Evolutionary conservation across 805 yeast genomes (phyloP).

Genomic region (Candida yuanshanica): DNA sequence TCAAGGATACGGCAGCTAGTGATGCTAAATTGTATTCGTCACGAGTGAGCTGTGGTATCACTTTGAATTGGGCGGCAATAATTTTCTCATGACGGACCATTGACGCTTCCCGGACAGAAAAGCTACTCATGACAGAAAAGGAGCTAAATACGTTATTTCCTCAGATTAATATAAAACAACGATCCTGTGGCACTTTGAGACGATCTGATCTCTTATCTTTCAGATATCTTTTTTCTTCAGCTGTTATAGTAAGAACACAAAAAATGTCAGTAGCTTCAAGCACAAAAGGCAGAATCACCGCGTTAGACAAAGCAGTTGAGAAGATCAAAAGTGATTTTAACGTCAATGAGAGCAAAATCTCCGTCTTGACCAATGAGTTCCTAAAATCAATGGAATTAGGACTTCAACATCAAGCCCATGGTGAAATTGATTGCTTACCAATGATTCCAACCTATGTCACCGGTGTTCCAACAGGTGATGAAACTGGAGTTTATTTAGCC

Average conservation of each 20-base stretch:
- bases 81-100: no score
- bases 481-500: slow-evolving; percentile 76
- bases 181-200: no score
- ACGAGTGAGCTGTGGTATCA: no score
- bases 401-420: slow-evolving; percentile 33
- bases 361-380: slow-evolving; percentile 40
- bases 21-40: no score
- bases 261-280: not conserved
- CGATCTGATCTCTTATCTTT: no score
- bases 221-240: no score
- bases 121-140: no score
- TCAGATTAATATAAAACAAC: no score
- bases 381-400: slow-evolving; percentile 58
- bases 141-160: no score
- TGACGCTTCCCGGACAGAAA: no score
- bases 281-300: not conserved
- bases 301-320: slow-evolving; percentile 11
- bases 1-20: no score
- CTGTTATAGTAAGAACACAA: not conserved
- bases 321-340: slow-evolving; percentile 17
- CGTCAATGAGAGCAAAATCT: slow-evolving; percentile 12
- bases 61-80: no score
- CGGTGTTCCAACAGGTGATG: slow-evolving; percentile 77
- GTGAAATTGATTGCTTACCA: slow-evolving; percentile 49
- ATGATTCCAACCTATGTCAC: slow-evolving; percentile 95